Evolutionary conservation across 2,329 filamentous ascomycete species (phyloP), one percentile per base, ranked within the genome.

Genomic region (Rhynchosporium agropyri): DNA sequence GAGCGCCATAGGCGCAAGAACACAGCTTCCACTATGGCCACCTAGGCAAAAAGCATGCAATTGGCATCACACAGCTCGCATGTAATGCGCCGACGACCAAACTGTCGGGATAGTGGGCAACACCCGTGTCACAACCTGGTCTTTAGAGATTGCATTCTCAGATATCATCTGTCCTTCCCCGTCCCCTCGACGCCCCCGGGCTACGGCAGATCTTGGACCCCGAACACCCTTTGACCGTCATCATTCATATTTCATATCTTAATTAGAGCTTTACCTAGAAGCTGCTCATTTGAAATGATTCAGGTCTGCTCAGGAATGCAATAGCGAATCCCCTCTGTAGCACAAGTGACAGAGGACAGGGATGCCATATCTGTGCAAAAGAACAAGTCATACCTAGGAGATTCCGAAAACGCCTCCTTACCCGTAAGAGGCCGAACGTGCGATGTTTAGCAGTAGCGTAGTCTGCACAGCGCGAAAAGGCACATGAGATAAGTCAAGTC

Each of bases 81-180:
- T 13, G 50, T 54, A 40, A 28, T 33, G 38, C 50, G 13, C 50
- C 50, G 40, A 42, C 26, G 26, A 54, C 50, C 50, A 54, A 54
- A 54, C 50, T n/a, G 28, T 42, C 50, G 50, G 50, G 50, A 26
- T 53, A 20, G 20, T 20, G 48, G 29, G 20, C 4, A 38, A 53
- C 49, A 31, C 49, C 49, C 33, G 49, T 53, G 49, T 36, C 49
- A 53, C 49, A 53, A 53, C 29, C 48, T 50, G 31, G 31, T 53
- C 49, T 53, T 33, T 38, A 36, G 49, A 33, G 48, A 50, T 50
- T 28, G 36, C 48, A 50, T 33, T 31, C n/a, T 50, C 49, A 53
- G 49, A 40, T 53, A 15, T n/a, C 20, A 38, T 53, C 49, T 8
- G 31, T 28, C 20, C n/a, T 9, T 26, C 49, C 49, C 31, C 31